A percentile compares a stretch with the other conserved stretches of the same genome.
phyloP scores from a whole-genome alignment of 2,329 filamentous ascomycete species.

The Onygena corvina region DNA sequence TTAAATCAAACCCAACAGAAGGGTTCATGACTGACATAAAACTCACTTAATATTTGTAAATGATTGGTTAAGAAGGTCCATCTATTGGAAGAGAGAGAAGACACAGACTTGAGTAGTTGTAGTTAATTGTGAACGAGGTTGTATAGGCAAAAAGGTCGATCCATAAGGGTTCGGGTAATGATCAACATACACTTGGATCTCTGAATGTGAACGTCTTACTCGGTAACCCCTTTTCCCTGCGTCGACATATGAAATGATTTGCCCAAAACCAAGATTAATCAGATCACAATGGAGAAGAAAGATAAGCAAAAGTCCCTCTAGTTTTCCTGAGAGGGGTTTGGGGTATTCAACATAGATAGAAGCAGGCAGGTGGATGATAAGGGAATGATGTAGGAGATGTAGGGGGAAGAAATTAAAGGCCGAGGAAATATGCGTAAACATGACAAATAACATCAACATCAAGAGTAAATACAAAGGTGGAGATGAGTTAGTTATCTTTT shows the following conservation, averaged over 20 bases:
- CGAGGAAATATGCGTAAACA: background rate
- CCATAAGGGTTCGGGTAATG: too few relatives aligned
- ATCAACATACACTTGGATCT: background rate
- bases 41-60: too few relatives aligned
- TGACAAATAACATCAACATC: background rate
- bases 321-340: background rate
- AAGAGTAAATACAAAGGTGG: background rate
- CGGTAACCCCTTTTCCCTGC: background rate
- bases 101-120: too few relatives aligned
- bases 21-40: too few relatives aligned
- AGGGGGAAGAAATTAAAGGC: constrained; percentile 1
- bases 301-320: background rate
- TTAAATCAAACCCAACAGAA: too few relatives aligned
- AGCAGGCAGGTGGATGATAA: background rate
- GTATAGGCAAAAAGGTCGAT: too few relatives aligned
- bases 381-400: background rate
- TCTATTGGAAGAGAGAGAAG: too few relatives aligned
- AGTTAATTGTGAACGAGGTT: too few relatives aligned
- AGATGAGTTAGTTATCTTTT: background rate
- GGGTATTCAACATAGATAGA: background rate
- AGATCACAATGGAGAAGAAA: background rate
- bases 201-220: background rate
- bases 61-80: too few relatives aligned
- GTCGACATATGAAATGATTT: background rate
- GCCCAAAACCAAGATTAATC: background rate